Percentiles rank a stretch among this genome's conserved stretches.
Evolutionary conservation across 306 rosid species (phyloP).

Genomic region (Ormosia emarginata): DNA sequence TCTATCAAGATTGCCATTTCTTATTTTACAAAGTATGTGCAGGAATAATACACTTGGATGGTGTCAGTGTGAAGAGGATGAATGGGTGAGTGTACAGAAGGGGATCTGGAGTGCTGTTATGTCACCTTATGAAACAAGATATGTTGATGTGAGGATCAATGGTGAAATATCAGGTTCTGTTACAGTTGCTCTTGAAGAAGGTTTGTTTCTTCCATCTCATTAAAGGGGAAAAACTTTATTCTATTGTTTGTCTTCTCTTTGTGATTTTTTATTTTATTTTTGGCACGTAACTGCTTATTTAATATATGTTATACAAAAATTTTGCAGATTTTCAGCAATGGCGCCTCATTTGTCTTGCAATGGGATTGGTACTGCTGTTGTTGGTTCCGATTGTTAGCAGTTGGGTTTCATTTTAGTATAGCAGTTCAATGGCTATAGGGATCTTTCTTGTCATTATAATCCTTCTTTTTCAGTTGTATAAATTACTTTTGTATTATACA

Average conservation of each 20-base stretch:
- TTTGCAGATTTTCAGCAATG: slow-evolving; percentile 63
- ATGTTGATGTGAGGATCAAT: slow-evolving; percentile 57
- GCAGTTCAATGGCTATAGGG: slow-evolving; percentile 79
- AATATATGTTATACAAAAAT: not conserved
- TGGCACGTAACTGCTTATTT: not conserved
- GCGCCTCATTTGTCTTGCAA: slow-evolving; percentile 63
- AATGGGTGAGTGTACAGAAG: slow-evolving; percentile 54
- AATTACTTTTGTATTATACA: not conserved
- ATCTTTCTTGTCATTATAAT: slow-evolving; percentile 70
- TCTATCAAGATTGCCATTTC: not conserved
- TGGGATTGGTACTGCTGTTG: slow-evolving; percentile 51
- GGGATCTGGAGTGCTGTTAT: slow-evolving; percentile 60
- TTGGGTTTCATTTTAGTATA: slow-evolving; percentile 82
- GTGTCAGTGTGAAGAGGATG: slow-evolving; percentile 68
- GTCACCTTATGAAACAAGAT: slow-evolving; percentile 71
- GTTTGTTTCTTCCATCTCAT: slow-evolving; percentile 31
- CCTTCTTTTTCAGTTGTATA: slow-evolving; percentile 73
- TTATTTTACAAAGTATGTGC: slow-evolving; percentile 16
- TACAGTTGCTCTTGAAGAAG: slow-evolving; percentile 65
- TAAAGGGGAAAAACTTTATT: not conserved
- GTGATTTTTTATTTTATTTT: not conserved
- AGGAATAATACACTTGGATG: slow-evolving; percentile 69
- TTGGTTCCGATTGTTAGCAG: slow-evolving; percentile 68
- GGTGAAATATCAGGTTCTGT: slow-evolving; percentile 45
- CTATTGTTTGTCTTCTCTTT: not conserved